Evolutionary conservation across 179 eudicot species (phyloP).

Genomic region (Drosera spatulata): DNA sequence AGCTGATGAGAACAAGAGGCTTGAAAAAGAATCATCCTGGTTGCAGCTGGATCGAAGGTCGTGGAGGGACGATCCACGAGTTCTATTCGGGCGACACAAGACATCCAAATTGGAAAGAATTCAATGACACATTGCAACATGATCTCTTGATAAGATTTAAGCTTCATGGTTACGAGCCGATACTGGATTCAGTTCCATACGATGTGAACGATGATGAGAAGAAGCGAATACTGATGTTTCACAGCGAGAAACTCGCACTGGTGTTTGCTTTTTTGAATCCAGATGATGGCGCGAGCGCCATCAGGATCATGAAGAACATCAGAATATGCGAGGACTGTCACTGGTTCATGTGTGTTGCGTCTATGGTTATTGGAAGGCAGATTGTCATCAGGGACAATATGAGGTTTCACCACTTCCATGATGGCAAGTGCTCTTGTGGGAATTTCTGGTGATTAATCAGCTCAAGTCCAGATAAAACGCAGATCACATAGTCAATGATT

Average conservation of each 20-base stretch:
- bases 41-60: no score
- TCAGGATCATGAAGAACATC: constrained; percentile 57
- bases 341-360: constrained; percentile 49
- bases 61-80: no score
- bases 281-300: constrained; percentile 17
- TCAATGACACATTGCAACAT: no score
- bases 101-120: no score
- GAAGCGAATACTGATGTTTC: constrained; percentile 35
- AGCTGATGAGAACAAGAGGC: no score
- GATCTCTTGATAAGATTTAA: constrained; percentile 10
- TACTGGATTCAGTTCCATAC: constrained; percentile 42
- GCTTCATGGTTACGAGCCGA: constrained; percentile 40
- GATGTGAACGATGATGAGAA: constrained; percentile 62
- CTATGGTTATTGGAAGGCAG: constrained; percentile 31
- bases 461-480: no score
- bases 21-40: no score
- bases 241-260: constrained; percentile 76
- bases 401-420: constrained; percentile 54
- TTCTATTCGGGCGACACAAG: no score
- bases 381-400: constrained; percentile 48
- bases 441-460: constrained; percentile 45
- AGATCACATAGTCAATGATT: no score
- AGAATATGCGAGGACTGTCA: constrained; percentile 69
- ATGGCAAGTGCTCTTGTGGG: constrained; percentile 50
- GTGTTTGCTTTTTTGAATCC: constrained; percentile 44